phyloP scores from a whole-genome alignment of 1,284 basidiomycete genomes.

The Stereum hirsutum region DNA sequence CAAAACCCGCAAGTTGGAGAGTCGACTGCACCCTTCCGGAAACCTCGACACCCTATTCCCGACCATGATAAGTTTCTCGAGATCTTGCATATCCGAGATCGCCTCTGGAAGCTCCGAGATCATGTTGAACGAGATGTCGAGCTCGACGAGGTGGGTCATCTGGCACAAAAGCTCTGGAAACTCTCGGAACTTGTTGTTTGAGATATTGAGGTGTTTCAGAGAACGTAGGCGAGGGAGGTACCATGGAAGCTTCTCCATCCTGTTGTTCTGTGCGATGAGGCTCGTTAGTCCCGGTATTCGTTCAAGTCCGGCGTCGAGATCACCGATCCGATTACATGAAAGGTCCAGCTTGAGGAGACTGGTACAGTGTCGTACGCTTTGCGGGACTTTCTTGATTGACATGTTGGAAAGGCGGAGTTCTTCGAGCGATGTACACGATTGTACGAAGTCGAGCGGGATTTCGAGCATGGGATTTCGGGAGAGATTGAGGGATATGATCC shows the following conservation, averaged over 20 bases:
- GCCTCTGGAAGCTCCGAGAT: constrained; percentile 78
- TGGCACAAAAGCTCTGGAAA: constrained; percentile 76
- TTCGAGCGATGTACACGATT: constrained; percentile 77
- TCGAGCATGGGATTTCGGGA: constrained; percentile 96
- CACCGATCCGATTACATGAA: constrained; percentile 88
- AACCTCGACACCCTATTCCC: constrained; percentile 82
- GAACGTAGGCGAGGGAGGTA: constrained; percentile 73
- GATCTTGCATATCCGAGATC: constrained; percentile 61
- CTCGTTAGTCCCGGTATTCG: constrained; percentile 66
- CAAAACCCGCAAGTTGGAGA: constrained; percentile 60
- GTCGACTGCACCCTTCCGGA: constrained; percentile 56
- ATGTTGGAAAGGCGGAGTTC: constrained; percentile 90
- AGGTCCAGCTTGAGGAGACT: constrained; percentile 83
- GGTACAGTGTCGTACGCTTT: constrained; percentile 69
- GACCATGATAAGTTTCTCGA: constrained; percentile 79
- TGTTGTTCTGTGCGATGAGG: constrained; percentile 88
- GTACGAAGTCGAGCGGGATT: constrained; percentile 94
- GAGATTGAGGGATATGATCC: constrained; percentile 82
- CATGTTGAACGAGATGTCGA: constrained; percentile 95
- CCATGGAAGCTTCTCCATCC: constrained; percentile 80
- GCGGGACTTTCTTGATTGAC: constrained; percentile 91
- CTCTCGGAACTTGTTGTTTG: constrained; percentile 91
- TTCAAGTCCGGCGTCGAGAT: constrained; percentile 81
- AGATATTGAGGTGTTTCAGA: constrained; percentile 85
- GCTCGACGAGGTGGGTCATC: constrained; percentile 68